Percentiles rank a stretch among this genome's conserved stretches.
phyloP scores from a whole-genome alignment of 1,284 basidiomycete species.

The Cutaneotrichosporon sp. region DNA sequence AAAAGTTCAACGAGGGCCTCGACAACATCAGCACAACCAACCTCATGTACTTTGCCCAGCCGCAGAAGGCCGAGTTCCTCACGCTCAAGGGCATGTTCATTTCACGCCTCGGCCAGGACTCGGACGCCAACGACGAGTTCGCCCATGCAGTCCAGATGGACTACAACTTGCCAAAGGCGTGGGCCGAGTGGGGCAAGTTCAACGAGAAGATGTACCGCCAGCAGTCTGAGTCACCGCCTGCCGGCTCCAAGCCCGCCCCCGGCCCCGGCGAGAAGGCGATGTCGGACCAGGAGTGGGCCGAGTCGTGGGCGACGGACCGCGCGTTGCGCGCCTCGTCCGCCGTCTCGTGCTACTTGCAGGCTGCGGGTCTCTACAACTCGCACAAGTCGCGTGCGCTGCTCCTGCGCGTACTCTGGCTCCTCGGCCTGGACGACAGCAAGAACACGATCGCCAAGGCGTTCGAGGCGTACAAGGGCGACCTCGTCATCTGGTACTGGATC shows the following conservation, averaged over 20 bases:
- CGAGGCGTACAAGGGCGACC: conserved; percentile 95
- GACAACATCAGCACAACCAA: conserved; percentile 99
- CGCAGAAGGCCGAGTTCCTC: conserved; percentile 98
- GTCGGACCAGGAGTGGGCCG: conserved; percentile 57
- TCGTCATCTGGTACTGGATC: conserved; percentile 99
- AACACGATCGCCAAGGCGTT: conserved; percentile 80
- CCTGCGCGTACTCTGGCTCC: conserved; percentile 91
- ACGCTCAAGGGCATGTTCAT: conserved; percentile 99
- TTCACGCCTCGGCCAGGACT: conserved; percentile 78
- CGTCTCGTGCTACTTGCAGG: conserved; percentile 97
- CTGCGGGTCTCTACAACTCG: conserved; percentile 93
- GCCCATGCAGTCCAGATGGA: conserved; percentile 95
- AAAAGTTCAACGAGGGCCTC: conserved; percentile 88
- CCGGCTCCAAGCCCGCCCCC: conserved; percentile 42
- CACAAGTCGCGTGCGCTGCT: conserved; percentile 91
- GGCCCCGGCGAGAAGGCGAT: conserved; percentile 66
- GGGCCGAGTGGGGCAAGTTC: conserved; percentile 98
- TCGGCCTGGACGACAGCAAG: conserved; percentile 83
- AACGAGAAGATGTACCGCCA: conserved; percentile 84
- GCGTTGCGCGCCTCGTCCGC: conserved; percentile 81
- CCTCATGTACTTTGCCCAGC: conserved; percentile 92
- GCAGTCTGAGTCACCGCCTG: conserved; percentile 42
- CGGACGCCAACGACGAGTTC: conserved; percentile 92
- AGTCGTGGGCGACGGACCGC: conserved; percentile 47
- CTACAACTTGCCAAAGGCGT: conserved; percentile 91